phyloP scores from a whole-genome alignment of 2,329 filamentous ascomycete genomes.

The Diaporthe helianthi region DNA sequence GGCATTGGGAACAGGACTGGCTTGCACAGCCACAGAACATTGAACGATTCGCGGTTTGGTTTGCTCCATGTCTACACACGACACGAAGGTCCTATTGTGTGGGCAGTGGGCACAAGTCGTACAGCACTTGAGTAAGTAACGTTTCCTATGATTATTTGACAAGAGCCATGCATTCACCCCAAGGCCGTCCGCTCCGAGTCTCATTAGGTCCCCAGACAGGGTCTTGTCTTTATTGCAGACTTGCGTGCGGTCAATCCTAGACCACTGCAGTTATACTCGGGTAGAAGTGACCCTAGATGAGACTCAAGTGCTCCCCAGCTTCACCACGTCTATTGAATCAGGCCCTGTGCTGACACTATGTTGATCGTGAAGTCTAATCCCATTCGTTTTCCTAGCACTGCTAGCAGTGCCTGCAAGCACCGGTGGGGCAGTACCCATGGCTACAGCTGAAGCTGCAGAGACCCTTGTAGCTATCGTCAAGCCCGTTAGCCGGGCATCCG shows the following conservation, averaged over 20 bases:
- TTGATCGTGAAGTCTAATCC: not conserved
- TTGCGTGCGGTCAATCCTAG: too few relatives aligned
- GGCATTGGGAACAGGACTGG: not conserved
- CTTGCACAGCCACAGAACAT: not conserved
- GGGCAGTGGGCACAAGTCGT: not conserved
- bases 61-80: too few relatives aligned
- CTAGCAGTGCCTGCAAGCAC: constrained; percentile 20
- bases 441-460: constrained; percentile 25
- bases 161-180: not conserved
- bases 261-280: too few relatives aligned
- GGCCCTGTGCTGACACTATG: not conserved
- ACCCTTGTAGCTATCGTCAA: constrained; percentile 19
- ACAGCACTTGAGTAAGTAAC: not conserved
- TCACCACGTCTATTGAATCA: too few relatives aligned
- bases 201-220: not conserved
- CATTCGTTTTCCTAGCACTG: too few relatives aligned
- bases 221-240: too few relatives aligned
- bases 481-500: constrained; percentile 14
- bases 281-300: too few relatives aligned
- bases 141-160: too few relatives aligned
- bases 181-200: not conserved
- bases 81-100: not conserved
- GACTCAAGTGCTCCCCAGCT: too few relatives aligned
- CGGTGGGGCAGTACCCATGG: constrained; percentile 26
- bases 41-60: too few relatives aligned